phyloP scores from a whole-genome alignment of 1,284 basidiomycete genomes.

The Microbotryomycetes sp. region DNA sequence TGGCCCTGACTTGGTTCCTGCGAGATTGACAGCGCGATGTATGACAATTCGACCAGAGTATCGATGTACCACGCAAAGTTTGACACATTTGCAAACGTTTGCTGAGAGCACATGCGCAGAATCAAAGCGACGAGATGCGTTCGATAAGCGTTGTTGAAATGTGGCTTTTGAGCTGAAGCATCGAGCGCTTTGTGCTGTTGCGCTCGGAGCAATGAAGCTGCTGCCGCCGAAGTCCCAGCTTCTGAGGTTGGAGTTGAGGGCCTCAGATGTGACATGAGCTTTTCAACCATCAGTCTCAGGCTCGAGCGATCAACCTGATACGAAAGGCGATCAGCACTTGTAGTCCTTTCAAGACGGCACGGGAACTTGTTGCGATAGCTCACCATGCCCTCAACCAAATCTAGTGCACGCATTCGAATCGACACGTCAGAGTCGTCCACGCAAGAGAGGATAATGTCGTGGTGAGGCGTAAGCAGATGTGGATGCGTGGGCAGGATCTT shows the following conservation, averaged over 20 bases:
- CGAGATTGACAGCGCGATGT: constrained; percentile 53
- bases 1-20: not conserved
- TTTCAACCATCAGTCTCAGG: constrained; percentile 79
- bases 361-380: constrained; percentile 32
- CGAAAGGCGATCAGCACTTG: not conserved
- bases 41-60: constrained; percentile 80
- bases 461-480: constrained; percentile 82
- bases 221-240: constrained; percentile 47
- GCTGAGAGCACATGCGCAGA: constrained; percentile 30
- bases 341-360: not conserved
- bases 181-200: constrained; percentile 40
- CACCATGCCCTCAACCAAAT: constrained; percentile 89
- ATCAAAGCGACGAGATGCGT: constrained; percentile 47
- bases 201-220: constrained; percentile 55
- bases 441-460: constrained; percentile 82
- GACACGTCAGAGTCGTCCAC: constrained; percentile 91
- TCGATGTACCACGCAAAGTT: constrained; percentile 98
- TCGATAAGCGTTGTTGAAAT: constrained; percentile 46
- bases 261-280: constrained; percentile 77
- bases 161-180: constrained; percentile 40
- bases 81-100: constrained; percentile 67
- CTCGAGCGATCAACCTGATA: constrained; percentile 69
- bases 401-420: constrained; percentile 89
- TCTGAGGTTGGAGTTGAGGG: constrained; percentile 51
- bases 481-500: constrained; percentile 93